Base-by-base conservation (phyloP, 83 land plant species). In the Isoetes engelmannii region DNA sequence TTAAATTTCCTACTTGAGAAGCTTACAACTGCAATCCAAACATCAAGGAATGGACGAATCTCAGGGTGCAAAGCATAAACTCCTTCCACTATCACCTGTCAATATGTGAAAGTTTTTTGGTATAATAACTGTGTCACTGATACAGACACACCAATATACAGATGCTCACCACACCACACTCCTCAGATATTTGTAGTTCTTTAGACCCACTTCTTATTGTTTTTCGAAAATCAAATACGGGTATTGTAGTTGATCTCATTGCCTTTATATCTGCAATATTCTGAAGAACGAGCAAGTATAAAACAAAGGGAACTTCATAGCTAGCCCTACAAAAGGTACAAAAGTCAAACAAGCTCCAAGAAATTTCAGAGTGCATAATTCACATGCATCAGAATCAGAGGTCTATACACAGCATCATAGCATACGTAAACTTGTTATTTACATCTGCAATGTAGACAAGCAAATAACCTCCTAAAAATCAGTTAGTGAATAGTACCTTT, bases 1-100 rank as follows among this genome's bases (percentile, higher is more conserved):
- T 41, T 48, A 65, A 73, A 42, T 15, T 37, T 20, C 17, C 47
- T 18, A 64, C 10, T 44, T 5, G 61, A 20, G 12, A 71, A 63
- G 45, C 87, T 84, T 86, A 93, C 99, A 75, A 95, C 99, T 71
- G 99, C 99, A 75, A 95, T 88, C 91, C 91, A 92, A 65, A 95
- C 67, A 72, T 95, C 93, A 67, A 95, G 80, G 49, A 83, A 83
- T 64, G 80, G 78, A 46, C 99, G 79, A 48, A 95, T 88, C 46
- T 84, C 85, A 63, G 97, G 99, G 77, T 92, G 99, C 79, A 95
- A 75, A 61, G 99, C 99, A 84, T 95, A 89, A 4, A 95, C 97
- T 5, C 99, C 99, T 78, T 95, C 99, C 79, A 95, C 82, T 59
- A 95, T 91, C 18, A 95, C 92, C 98, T 94, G 62, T 18, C 18